Base-by-base conservation (phyloP, 78 protist species). In the Polysphondylium violaceum region DNA sequence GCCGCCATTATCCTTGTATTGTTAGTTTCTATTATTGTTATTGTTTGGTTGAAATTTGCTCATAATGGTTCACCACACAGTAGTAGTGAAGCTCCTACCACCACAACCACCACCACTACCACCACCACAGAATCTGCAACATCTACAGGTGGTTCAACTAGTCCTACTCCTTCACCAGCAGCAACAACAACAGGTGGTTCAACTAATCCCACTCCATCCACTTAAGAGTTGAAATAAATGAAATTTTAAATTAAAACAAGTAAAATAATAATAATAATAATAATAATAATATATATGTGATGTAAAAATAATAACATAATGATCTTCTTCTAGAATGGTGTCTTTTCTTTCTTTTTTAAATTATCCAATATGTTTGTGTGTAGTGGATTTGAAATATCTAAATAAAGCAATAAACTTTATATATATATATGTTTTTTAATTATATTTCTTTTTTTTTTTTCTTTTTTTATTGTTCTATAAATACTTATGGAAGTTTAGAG, bases 1-100 rank as follows among this genome's bases (percentile, higher is more conserved):
- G 90, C 72, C 38, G 78, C 61, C 56, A 83, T 83, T 29, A 83
- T 83, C n/a, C 31, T 83, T 0, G 64, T 83, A 11, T n/a, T 83
- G 11, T 44, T 83, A 36, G 56, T 36, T 43, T 38, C 79, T 0
- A 83, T 83, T 41, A 55, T 38, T 69, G 29, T 83, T 21, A 58
- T 83, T 19, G 33, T 83, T 41, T 83, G 88, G 90, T 69, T 68
- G 61, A 83, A 83, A 58, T 83, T 83, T n/a, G 76, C 35, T 21
- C 79, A 74, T 41, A 59, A 23, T 14, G 67, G 59, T 58, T 56
- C 63, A 56, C 25, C 23, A 47, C 41, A 63, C 7, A 21, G 19
- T 31, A 27, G 14, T 60, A 19, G n/a, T 40, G 3, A 6, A 9
- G 74, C 38, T 5, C 14, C 76, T 0, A 58, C 76, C 19, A 3